A percentile compares a stretch with the other conserved stretches of the same genome.
Conservation (phyloP, 352 stramenopile genomes). For the Phytophthora boehmeriae region DNA sequence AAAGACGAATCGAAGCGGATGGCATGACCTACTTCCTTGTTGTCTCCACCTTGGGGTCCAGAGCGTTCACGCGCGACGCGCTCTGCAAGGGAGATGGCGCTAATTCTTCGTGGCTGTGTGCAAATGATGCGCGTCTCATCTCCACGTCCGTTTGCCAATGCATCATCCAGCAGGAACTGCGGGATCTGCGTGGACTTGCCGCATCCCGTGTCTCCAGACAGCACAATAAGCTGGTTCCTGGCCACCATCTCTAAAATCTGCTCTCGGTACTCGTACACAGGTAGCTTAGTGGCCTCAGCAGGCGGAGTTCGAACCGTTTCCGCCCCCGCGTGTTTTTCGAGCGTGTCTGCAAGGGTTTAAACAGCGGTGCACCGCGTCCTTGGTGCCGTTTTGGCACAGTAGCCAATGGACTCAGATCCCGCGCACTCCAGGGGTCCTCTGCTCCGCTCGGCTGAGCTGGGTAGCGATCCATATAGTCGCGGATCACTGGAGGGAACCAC, state of each 20-base stretch:
- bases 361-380: slow-evolving; percentile 31
- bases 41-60: slow-evolving; percentile 24
- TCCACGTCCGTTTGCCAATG: slow-evolving; percentile 68
- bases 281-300: slow-evolving; percentile 43
- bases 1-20: slow-evolving; percentile 92
- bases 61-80: slow-evolving; percentile 85
- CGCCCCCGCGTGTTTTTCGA: not conserved
- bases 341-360: slow-evolving; percentile 46
- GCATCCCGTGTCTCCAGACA: slow-evolving; percentile 95
- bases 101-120: slow-evolving; percentile 94
- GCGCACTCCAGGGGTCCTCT: slow-evolving; percentile 39
- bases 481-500: slow-evolving; percentile 53
- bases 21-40: slow-evolving; percentile 89
- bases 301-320: slow-evolving; percentile 25
- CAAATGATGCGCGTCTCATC: slow-evolving; percentile 83
- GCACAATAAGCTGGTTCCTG: slow-evolving; percentile 90
- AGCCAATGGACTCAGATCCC: slow-evolving; percentile 20
- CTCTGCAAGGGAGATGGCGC: slow-evolving; percentile 90
- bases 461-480: slow-evolving; percentile 53
- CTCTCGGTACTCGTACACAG: slow-evolving; percentile 63
- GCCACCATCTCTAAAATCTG: slow-evolving; percentile 70
- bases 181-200: slow-evolving; percentile 94
- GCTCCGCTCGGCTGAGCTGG: slow-evolving; percentile 18
- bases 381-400: slow-evolving; percentile 18
- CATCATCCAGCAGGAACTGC: slow-evolving; percentile 92